Evolutionary conservation across 352 stramenopile species (phyloP), one percentile per base, ranked within the genome.

Genomic region (Peronospora tabacina): DNA sequence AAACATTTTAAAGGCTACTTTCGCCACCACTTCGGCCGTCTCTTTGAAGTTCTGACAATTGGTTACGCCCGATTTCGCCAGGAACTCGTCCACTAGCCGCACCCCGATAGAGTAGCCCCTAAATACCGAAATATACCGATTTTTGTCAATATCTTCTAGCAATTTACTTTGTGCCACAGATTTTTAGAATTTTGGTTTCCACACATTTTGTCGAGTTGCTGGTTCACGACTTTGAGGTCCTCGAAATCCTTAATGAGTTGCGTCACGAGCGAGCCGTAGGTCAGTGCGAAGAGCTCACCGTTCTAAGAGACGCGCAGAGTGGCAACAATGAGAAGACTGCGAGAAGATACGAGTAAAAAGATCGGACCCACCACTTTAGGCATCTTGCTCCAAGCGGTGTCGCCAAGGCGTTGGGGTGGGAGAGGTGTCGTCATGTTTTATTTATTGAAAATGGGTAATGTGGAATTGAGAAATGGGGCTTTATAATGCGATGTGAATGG

Each of bases 1-100:
- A 60, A 98, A 98, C 96, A 98, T 98, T 64, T 96, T 96, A 60
- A 98, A 98, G 6, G 91, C 95, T 20, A 97, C 85, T 53, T 98
- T 97, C 30, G 91, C 82, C 48, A 99, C 81, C 20, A 98, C 87
- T 44, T 99, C 92, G 22, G 89, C 77, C 12, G 95, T 98, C 50
- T 98, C 92, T 29, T 76, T 75, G 36, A 99, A 95, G 63, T 96
- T 86, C 45, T 75, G 55, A 62, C 88, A 96, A 38, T 39, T 66
- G 44, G 49, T 67, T 6, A 93, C 72, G 12, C 90, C 82, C 26
- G 88, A 93, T 73, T 98, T 99, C 63, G 93, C 90, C 10, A 99
- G 64, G 57, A 98, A 98, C 66, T 99, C 96, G 65, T 99, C 96
- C 15, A 99, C 91, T 28, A 97, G 82, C 9, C 95, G 82, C 38